Evolutionary conservation across 1,284 basidiomycete genomes (phyloP).

Genomic region (Microbotryum violaceum): DNA sequence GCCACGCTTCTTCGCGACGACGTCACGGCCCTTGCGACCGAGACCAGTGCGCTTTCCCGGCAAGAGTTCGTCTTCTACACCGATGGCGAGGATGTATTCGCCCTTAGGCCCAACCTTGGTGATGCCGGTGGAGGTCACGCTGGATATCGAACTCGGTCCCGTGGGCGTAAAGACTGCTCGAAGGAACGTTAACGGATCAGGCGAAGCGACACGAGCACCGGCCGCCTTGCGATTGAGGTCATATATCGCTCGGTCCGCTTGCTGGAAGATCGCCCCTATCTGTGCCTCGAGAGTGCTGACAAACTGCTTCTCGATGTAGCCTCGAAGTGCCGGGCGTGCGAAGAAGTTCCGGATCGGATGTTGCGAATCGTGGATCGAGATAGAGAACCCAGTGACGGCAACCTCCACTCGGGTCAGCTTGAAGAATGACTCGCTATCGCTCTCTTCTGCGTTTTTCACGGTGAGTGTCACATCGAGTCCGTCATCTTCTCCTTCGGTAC

Average conservation of each 20-base stretch:
- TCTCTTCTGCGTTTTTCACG: constrained; percentile 43
- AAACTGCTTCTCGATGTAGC: constrained; percentile 33
- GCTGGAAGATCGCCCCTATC: constrained; percentile 17
- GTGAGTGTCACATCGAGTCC: constrained; percentile 44
- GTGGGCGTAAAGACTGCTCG: constrained; percentile 43
- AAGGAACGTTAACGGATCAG: constrained; percentile 43
- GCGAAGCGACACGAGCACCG: constrained; percentile 44
- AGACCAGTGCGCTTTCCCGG: constrained; percentile 37
- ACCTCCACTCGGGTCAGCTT: constrained; percentile 46
- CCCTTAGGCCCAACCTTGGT: constrained; percentile 45
- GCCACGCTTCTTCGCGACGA: constrained; percentile 16
- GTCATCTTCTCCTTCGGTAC: constrained; percentile 38
- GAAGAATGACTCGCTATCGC: constrained; percentile 47
- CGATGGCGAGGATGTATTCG: constrained; percentile 46
- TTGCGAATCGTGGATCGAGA: constrained; percentile 32
- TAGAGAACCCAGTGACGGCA: constrained; percentile 39
- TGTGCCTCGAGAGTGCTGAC: constrained; percentile 20
- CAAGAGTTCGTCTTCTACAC: constrained; percentile 45
- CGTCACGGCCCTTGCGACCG: constrained; percentile 17
- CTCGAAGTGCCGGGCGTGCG: constrained; percentile 32
- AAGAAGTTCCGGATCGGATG: constrained; percentile 38
- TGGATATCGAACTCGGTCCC: constrained; percentile 30
- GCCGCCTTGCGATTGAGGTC: constrained; percentile 44
- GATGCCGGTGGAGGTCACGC: constrained; percentile 37
- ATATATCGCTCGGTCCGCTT: constrained; percentile 35